phyloP scores from a whole-genome alignment of 1,284 basidiomycete species.

The Trichosporon coremiiforme region DNA sequence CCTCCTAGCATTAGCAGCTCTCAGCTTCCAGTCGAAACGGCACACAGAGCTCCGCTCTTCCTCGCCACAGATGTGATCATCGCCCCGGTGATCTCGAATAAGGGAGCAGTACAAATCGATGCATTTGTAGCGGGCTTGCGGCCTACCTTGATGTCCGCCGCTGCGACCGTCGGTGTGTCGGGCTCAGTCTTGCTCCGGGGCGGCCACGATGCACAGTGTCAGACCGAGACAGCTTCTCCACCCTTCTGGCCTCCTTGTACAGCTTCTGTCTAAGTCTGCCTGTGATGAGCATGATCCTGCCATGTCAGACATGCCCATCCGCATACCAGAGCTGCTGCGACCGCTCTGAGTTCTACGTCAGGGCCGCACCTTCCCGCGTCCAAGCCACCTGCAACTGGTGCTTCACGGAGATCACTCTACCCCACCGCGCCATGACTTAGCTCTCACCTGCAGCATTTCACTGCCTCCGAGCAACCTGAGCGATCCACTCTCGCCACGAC shows the following conservation, averaged over 20 bases:
- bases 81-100: neutral
- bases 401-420: neutral
- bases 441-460: neutral
- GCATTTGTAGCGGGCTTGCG: neutral
- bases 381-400: neutral
- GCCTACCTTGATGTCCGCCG: neutral
- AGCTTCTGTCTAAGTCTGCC: neutral
- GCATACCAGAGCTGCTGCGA: neutral
- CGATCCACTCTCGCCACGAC: neutral
- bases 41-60: neutral
- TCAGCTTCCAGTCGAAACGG: neutral
- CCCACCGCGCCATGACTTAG: neutral
- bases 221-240: neutral
- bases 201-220: neutral
- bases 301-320: neutral
- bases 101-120: neutral
- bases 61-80: neutral
- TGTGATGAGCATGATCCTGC: neutral
- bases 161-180: neutral
- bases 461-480: neutral
- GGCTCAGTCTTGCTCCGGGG: neutral
- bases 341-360: neutral
- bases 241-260: neutral
- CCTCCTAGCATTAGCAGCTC: neutral
- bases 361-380: too few species aligned